A percentile compares a stretch with the other conserved stretches of the same genome.
These are phyloP conservation scores for Sugiyamaella grinbergsii DNA, from an alignment of 1,139 yeast genomes.

Conservation along the genomic window DNA sequence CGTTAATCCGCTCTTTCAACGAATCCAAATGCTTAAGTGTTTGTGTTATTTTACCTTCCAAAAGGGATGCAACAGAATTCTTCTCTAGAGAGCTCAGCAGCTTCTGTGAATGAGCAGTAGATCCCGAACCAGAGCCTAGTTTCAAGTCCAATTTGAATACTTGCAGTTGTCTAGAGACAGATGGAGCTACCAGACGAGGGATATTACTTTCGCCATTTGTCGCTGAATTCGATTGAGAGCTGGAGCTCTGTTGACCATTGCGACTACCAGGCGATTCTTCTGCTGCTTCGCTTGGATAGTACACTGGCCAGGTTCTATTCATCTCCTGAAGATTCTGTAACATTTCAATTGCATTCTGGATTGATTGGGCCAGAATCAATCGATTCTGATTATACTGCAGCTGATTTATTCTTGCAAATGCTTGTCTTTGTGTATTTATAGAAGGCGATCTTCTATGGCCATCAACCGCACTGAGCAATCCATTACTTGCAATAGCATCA, in stretches of 20 bases:
- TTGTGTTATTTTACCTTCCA: slow-evolving; percentile 64
- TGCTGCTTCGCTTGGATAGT: slow-evolving; percentile 56
- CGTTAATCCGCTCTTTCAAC: slow-evolving; percentile 81
- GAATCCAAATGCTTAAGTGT: slow-evolving; percentile 69
- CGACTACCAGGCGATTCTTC: slow-evolving; percentile 5
- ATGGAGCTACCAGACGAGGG: slow-evolving; percentile 30
- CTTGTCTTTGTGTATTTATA: slow-evolving; percentile 27
- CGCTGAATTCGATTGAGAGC: not conserved
- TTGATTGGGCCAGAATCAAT: slow-evolving; percentile 61
- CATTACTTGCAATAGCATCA: slow-evolving; percentile 19
- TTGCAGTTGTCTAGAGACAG: slow-evolving; percentile 46
- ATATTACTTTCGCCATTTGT: slow-evolving; percentile 17
- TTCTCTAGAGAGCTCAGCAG: slow-evolving; percentile 60
- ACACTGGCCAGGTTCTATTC: slow-evolving; percentile 62
- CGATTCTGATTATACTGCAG: slow-evolving; percentile 69
- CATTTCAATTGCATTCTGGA: slow-evolving; percentile 57
- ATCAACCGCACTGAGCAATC: slow-evolving; percentile 10
- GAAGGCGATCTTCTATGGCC: slow-evolving; percentile 17
- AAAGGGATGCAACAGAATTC: slow-evolving; percentile 61
- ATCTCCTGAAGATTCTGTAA: slow-evolving; percentile 58
- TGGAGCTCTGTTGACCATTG: not conserved
- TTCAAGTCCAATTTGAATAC: slow-evolving; percentile 66
- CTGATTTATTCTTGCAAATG: slow-evolving; percentile 57
- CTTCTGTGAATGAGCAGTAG: slow-evolving; percentile 37
- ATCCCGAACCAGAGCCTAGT: slow-evolving; percentile 47